Evolutionary conservation across 2,329 filamentous ascomycete species (phyloP).

Genomic region (Didymella pomorum): DNA sequence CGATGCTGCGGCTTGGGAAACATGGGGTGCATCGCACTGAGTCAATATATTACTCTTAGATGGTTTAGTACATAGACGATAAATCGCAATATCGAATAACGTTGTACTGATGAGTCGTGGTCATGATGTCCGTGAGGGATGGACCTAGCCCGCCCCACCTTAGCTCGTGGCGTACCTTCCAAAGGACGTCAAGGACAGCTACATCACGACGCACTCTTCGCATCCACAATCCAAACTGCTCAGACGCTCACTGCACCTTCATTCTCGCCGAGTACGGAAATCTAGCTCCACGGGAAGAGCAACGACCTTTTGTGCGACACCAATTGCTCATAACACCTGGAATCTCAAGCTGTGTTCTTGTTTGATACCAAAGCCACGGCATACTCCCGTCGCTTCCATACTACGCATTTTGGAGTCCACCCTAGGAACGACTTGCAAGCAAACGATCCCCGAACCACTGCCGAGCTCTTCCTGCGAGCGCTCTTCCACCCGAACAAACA

Average conservation of each 20-base stretch:
- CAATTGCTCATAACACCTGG: conserved; percentile 3
- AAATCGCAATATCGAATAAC: background rate
- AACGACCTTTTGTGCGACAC: background rate
- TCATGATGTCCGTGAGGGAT: conserved; percentile 12
- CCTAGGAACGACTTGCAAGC: background rate
- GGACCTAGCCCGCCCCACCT: conserved; percentile 8
- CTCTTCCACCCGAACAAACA: background rate
- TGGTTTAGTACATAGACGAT: background rate
- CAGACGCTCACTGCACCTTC: background rate
- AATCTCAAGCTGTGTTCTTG: background rate
- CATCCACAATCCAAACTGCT: background rate
- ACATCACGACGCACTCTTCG: background rate
- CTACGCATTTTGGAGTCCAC: background rate
- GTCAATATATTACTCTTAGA: background rate
- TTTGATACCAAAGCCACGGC: background rate
- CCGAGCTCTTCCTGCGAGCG: background rate
- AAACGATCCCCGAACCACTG: background rate
- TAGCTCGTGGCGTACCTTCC: conserved; percentile 10
- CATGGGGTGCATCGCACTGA: conserved; percentile 7
- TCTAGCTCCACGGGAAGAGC: background rate
- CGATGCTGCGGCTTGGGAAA: conserved; percentile 47
- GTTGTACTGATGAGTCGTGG: background rate
- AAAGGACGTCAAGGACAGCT: conserved; percentile 7
- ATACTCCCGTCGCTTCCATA: background rate
- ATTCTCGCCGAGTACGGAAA: background rate